Base-by-base conservation (phyloP, 371 early-diverging fungal genomes). In the Mortierella sp. region DNA sequence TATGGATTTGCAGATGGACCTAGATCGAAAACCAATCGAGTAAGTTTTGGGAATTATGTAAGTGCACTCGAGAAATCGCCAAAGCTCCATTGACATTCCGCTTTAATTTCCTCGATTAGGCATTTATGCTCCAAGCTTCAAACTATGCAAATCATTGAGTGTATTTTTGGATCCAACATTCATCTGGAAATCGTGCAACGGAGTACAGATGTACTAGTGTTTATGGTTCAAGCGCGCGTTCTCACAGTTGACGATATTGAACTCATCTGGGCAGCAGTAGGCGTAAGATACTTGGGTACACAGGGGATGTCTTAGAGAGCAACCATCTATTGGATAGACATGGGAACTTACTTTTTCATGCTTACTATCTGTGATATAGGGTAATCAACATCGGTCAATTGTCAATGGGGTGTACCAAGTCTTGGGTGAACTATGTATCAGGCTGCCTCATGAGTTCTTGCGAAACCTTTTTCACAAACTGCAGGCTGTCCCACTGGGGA, bases 331-430 rank as follows among this genome's bases (percentile, higher is more conserved):
- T n/a, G 7, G n/a, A 13, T n/a, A n/a, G 50, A 8, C 5, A 13
- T 8, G n/a, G 8, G n/a, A 50, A 8, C 50, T 50, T 50, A 50
- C 50, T 16, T 50, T 36, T 36, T 6, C 13, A 50, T 50, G 5
- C 66, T 4, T 58, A n/a, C 16, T 33, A 22, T 52, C 15, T 38
- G 1, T 0, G 21, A 10, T 47, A 16, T 70, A 80, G 83, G 84
- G 83, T 19, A 86, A 86, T 53, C 86, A 86, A 76, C 86, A 86
- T 65, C 81, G 84, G 19, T 87, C 87, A 16, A 85, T 86, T 41
- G 82, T 86, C 19, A 76, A 86, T 38, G 86, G 86, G 11, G 87
- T 86, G 7, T 87, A 83, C 58, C 81, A 86, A 16, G 86, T 86
- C 21, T 52, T 86, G 33, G 71, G 70, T n/a, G 84, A 86, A 16